Evolutionary conservation across 257 asterid species (phyloP).

Genomic region (Solanum verrucosum): DNA sequence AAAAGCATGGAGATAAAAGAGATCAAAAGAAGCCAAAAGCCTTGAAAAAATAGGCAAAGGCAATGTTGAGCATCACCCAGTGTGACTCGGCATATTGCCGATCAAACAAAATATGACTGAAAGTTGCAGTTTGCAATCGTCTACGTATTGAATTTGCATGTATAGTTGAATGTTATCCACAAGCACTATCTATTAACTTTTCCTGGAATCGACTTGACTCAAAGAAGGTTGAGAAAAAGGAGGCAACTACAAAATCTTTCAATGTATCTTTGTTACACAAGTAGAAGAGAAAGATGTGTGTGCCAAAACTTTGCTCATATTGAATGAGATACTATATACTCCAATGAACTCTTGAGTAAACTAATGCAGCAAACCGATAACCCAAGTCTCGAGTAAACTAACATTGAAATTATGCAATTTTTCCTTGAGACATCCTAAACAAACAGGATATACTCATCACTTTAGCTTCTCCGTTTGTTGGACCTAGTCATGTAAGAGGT

Average conservation of each 20-base stretch:
- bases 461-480: background rate
- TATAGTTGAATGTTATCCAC: background rate
- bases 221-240: background rate
- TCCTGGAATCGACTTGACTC: background rate
- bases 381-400: background rate
- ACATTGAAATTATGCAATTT: background rate
- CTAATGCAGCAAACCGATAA: background rate
- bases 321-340: background rate
- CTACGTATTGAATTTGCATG: background rate
- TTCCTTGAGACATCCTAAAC: background rate
- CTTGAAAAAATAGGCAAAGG: background rate
- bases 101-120: background rate
- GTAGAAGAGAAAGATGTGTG: background rate
- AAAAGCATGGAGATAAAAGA: background rate
- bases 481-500: background rate
- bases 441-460: background rate
- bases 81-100: background rate
- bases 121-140: no score
- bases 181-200: background rate
- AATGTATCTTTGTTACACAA: background rate
- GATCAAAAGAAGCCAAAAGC: background rate
- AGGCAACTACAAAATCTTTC: background rate
- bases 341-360: background rate
- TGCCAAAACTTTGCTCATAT: background rate
- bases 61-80: background rate